phyloP scores from a whole-genome alignment of 495 filamentous ascomycete genomes.

The Pseudevernia furfuracea region DNA sequence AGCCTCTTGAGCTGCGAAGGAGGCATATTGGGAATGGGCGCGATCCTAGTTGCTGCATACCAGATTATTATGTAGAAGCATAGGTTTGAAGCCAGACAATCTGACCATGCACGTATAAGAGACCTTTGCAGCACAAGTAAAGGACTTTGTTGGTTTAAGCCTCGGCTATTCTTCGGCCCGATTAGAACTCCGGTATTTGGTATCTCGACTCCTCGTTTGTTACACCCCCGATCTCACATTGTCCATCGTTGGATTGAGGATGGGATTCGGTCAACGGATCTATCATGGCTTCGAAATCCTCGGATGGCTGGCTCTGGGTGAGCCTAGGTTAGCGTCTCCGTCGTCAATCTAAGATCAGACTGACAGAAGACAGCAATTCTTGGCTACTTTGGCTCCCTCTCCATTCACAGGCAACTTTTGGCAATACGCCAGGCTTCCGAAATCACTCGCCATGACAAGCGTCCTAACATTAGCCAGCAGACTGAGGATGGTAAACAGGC shows the following conservation, averaged over 20 bases:
- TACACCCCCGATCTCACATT: too few species aligned
- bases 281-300: conserved; percentile 6
- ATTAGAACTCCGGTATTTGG: background rate
- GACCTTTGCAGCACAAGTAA: too few species aligned
- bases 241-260: background rate
- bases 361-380: conserved; percentile 33
- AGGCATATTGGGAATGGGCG: conserved; percentile 53
- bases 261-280: background rate
- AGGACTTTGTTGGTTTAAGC: too few species aligned
- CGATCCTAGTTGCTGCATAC: background rate
- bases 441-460: conserved; percentile 41
- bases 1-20: conserved; percentile 94
- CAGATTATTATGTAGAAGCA: background rate
- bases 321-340: conserved; percentile 16
- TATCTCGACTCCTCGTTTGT: too few species aligned
- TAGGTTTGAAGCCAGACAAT: background rate
- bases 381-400: conserved; percentile 41
- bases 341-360: background rate
- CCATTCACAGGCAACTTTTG: conserved; percentile 40
- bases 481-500: conserved; percentile 40
- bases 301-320: conserved; percentile 22
- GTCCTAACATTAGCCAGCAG: conserved; percentile 40
- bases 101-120: background rate
- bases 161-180: background rate
- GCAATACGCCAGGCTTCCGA: conserved; percentile 43